Evolutionary conservation across 2,329 filamentous ascomycete genomes (phyloP), one percentile per base, ranked within the genome.

Genomic region (Exophiala viscosa): DNA sequence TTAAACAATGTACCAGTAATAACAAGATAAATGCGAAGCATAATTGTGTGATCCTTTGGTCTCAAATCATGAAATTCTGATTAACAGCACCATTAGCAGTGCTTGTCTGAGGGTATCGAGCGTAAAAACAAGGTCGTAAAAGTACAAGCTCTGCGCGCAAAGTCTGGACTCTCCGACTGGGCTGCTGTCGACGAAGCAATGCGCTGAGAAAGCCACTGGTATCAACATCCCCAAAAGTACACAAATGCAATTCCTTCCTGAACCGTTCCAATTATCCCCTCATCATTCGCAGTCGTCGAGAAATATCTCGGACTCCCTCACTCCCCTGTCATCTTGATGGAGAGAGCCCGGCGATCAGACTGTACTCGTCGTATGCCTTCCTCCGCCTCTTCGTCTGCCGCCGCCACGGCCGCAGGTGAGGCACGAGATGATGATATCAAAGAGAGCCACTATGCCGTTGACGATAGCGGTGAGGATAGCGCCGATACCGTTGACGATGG

Each of bases 401-500:
- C 65, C 59, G 48, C 63, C 66, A 36, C 66, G 68, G 20, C 71
- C 71, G 63, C 76, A 77, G 28, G 75, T 78, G 43, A 88, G 69
- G 75, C 81, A 88, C 58, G 76, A 76, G 69, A 88, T 80, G 68
- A 88, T 75, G 69, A 86, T 82, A 67, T 80, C 78, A 69, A 83
- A 76, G 70, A 88, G 76, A 52, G 76, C 70, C 57, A 87, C 82
- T 64, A 88, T 70, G 64, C 82, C 86, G 68, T 77, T 77, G 69
- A 89, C 80, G 66, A 89, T 85, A 63, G 83, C 57, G 17, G 57
- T 79, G 47, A 86, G 73, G 70, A 88, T 80, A 59, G 71, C 67
- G 48, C 81, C 85, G 63, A 89, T 82, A 63, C 80, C 84, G 61
- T 81, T 79, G 61, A 89, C 78, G 63, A 89, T 77, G 64, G 81